Conservation (phyloP, 164 flowering plant genomes). For the Stephania cephalantha region DNA sequence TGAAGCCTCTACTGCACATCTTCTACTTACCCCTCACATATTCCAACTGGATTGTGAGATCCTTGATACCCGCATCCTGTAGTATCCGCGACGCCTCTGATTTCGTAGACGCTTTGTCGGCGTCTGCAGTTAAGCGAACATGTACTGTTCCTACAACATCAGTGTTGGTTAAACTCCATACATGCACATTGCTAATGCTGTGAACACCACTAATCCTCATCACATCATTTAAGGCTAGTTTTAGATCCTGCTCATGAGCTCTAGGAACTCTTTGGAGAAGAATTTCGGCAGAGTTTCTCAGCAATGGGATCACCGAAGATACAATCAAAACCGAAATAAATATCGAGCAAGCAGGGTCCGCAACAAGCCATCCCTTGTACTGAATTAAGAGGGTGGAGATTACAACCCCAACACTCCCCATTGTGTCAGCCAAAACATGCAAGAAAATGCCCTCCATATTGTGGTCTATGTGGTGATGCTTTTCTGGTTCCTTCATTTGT, state of each 20-base stretch:
- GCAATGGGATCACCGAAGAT: slow-evolving; percentile 76
- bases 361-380: slow-evolving; percentile 89
- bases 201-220: slow-evolving; percentile 50
- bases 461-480: slow-evolving; percentile 82
- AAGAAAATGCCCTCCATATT: slow-evolving; percentile 99
- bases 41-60: slow-evolving; percentile 79
- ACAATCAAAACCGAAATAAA: slow-evolving; percentile 81
- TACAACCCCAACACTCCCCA: slow-evolving; percentile 99
- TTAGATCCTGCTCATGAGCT: slow-evolving; percentile 57
- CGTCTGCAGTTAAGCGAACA: slow-evolving; percentile 58
- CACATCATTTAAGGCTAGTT: slow-evolving; percentile 44
- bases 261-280: slow-evolving; percentile 87
- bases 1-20: background rate
- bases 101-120: slow-evolving; percentile 47
- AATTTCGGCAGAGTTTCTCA: slow-evolving; percentile 86
- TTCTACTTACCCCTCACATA: slow-evolving; percentile 23
- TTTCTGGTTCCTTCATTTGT: slow-evolving; percentile 22
- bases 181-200: slow-evolving; percentile 59
- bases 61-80: slow-evolving; percentile 67
- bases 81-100: slow-evolving; percentile 42
- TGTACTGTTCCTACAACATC: slow-evolving; percentile 81
- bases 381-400: slow-evolving; percentile 82
- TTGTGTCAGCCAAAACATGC: slow-evolving; percentile 89
- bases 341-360: slow-evolving; percentile 94
- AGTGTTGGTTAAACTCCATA: slow-evolving; percentile 88